phyloP scores from a whole-genome alignment of 2,329 filamentous ascomycete genomes.

The Metarhizium sp. region DNA sequence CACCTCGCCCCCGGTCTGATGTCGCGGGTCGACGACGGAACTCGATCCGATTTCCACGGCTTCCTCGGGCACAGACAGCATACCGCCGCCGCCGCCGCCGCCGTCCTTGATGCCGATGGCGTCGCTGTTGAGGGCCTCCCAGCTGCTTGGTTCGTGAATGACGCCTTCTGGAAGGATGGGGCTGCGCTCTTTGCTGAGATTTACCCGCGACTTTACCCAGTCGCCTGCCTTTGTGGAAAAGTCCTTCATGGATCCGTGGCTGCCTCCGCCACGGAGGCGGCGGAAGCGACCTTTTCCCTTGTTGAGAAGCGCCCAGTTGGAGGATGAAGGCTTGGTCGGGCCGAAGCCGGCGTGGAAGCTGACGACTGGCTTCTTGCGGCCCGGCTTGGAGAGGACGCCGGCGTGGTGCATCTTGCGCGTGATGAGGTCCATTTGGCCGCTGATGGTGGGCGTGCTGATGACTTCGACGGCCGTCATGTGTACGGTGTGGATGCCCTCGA shows the following conservation, averaged over 20 bases:
- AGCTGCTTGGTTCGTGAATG: background rate
- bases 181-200: slow-evolving; percentile 8
- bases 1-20: background rate
- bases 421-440: slow-evolving; percentile 36
- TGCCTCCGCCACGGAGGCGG: slow-evolving; percentile 4
- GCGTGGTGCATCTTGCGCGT: slow-evolving; percentile 15
- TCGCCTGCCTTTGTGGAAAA: slow-evolving; percentile 16
- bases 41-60: slow-evolving; percentile 6
- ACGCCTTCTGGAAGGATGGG: background rate
- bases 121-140: background rate
- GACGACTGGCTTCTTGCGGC: slow-evolving; percentile 8
- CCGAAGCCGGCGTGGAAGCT: slow-evolving; percentile 3
- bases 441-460: slow-evolving; percentile 40
- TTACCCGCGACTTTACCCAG: slow-evolving; percentile 18
- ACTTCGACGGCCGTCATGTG: slow-evolving; percentile 37
- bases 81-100: background rate
- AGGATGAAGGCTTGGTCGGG: background rate
- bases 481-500: slow-evolving; percentile 28
- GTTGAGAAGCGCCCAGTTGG: slow-evolving; percentile 3
- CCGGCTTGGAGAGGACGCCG: slow-evolving; percentile 9
- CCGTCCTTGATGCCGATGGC: background rate
- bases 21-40: slow-evolving; percentile 1
- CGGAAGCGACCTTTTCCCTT: slow-evolving; percentile 7
- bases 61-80: slow-evolving; percentile 4
- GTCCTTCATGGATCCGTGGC: slow-evolving; percentile 12